These are phyloP conservation scores for Peronosclerospora sorghi DNA, from an alignment of 352 stramenopile species.

Conservation along the genomic window DNA sequence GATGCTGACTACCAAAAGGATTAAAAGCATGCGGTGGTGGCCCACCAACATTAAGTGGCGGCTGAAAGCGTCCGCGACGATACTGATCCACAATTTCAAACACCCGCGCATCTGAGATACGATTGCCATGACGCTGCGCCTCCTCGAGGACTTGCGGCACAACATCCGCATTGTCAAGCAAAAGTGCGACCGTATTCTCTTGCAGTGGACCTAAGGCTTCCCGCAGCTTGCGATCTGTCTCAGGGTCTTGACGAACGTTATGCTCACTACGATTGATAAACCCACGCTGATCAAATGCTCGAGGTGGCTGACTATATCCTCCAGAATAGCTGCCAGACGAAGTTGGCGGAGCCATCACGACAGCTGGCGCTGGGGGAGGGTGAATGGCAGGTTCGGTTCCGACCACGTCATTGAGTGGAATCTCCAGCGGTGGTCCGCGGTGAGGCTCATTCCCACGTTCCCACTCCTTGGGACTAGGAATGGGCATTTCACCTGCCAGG, in stretches of 20 bases:
- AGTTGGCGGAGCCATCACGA: conserved; percentile 8
- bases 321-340: conserved; percentile 8
- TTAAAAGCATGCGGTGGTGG: conserved; percentile 21
- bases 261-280: conserved; percentile 19
- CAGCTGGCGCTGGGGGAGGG: conserved; percentile 10
- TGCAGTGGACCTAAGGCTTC: conserved; percentile 59
- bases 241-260: conserved; percentile 27
- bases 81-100: conserved; percentile 69
- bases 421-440: conserved; percentile 41
- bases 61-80: conserved; percentile 26
- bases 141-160: conserved; percentile 72
- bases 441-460: conserved; percentile 48
- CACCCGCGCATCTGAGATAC: conserved; percentile 62
- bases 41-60: conserved; percentile 18
- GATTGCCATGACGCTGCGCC: conserved; percentile 64
- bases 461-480: conserved; percentile 72
- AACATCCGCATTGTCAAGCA: conserved; percentile 66
- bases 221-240: conserved; percentile 48
- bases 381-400: conserved; percentile 14
- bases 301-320: conserved; percentile 10
- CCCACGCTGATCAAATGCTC: conserved; percentile 14
- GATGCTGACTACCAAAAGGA: conserved; percentile 35
- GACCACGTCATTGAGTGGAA: conserved; percentile 58
- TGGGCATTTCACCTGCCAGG: conserved; percentile 67
- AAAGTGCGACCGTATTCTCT: conserved; percentile 54